Base-by-base conservation (phyloP, 108 stramenopile genomes). In the Cyclostephanos tholiformis region DNA sequence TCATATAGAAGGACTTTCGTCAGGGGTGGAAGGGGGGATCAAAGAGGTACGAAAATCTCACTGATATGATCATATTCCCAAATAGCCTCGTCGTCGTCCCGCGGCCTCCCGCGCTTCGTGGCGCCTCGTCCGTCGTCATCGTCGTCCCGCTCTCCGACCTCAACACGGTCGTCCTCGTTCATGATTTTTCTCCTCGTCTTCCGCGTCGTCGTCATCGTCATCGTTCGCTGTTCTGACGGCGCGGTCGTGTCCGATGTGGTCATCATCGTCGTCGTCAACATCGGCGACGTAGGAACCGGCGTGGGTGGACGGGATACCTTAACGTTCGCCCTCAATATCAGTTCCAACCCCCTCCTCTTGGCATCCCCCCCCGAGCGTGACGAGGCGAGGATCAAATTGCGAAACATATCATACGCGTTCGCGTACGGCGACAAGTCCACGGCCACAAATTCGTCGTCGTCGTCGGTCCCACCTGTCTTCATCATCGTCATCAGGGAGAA, bases 311-410 rank as follows among this genome's bases (percentile, higher is more conserved):
- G 52, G 6, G 3, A 29, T 17, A 60, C 32, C 35, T 0, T 9
- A 0, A 60, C 59, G 32, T 36, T 12, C 27, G 59, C 59, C 30
- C 14, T 60, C 59, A 60, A 23, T 14, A 16, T 36, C 59, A 60
- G 32, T 5, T 60, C 59, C 59, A 60, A 38, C 32, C 0, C 16
- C 16, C 30, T 38, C 32, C 32, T 60, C 30, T 32, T n/a, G 13
- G 32, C 4, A 32, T 4, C 2, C 32, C 32, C 32, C 32, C 53
- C 2, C 53, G 53, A 55, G 30, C 1, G 5, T 0, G 16, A 26
- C 2, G 16, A 30, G 16, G 6, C 0, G 16, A 35, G 35, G 6
- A 60, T 4, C 30, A 60, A 4, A 0, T 36, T 38, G 30, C 16
- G 32, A 13, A 60, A 36, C 19, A 36, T 36, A 1, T 23, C 59